Evolutionary conservation across 345 rosid species (phyloP).

Genomic region (Boechera retrofracta): DNA sequence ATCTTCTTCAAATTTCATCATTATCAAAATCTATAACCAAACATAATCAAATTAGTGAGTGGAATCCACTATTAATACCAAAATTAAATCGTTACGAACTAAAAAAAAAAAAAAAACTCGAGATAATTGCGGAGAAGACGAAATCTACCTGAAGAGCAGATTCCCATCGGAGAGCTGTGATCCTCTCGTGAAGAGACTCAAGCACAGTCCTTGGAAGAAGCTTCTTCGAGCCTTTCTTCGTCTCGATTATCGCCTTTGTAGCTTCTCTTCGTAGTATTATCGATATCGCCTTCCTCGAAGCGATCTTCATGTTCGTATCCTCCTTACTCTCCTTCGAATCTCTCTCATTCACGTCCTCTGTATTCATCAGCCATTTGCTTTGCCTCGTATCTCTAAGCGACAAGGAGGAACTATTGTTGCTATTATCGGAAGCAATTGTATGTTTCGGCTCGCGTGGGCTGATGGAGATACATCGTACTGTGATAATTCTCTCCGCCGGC

Average conservation of each 20-base stretch:
- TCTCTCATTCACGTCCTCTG: slow-evolving; percentile 52
- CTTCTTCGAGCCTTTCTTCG: slow-evolving; percentile 79
- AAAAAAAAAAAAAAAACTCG: not conserved
- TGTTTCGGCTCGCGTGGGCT: slow-evolving; percentile 33
- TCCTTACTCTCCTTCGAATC: slow-evolving; percentile 60
- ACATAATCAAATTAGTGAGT: not conserved
- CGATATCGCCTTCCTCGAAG: slow-evolving; percentile 86
- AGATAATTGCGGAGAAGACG: not conserved
- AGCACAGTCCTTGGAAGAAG: slow-evolving; percentile 83
- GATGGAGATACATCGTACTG: slow-evolving; percentile 15
- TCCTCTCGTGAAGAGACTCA: slow-evolving; percentile 85
- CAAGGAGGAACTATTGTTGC: slow-evolving; percentile 6
- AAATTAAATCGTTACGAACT: not conserved
- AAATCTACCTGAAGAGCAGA: slow-evolving; percentile 80
- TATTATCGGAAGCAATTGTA: not conserved
- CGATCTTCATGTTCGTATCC: slow-evolving; percentile 63
- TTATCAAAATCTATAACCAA: not conserved
- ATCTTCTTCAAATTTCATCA: not conserved
- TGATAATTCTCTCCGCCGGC: not conserved
- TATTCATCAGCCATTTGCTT: slow-evolving; percentile 47
- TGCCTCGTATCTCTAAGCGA: slow-evolving; percentile 34
- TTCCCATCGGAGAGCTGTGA: slow-evolving; percentile 87
- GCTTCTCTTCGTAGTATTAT: slow-evolving; percentile 81
- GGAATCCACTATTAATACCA: not conserved
- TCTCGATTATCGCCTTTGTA: slow-evolving; percentile 77